phyloP scores from a whole-genome alignment of 2,329 filamentous ascomycete genomes.

The Pseudopithomyces chartarum region DNA sequence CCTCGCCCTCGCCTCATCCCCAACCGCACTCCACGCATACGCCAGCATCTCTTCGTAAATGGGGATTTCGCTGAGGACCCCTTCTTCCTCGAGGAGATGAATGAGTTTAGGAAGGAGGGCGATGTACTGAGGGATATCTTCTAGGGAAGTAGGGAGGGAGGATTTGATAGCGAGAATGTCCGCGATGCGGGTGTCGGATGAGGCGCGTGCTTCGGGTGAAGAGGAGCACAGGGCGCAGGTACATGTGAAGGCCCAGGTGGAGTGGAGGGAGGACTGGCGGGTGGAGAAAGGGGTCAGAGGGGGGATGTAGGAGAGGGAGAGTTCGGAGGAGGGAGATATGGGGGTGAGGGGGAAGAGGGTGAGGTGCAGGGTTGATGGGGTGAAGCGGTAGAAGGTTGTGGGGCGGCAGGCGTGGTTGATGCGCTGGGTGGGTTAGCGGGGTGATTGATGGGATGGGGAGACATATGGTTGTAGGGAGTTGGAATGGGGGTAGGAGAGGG shows the following conservation, averaged over 20 bases:
- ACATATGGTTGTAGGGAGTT: background rate
- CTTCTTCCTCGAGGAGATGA: constrained; percentile 31
- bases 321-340: constrained; percentile 35
- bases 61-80: constrained; percentile 26
- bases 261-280: constrained; percentile 24
- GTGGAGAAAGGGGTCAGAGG: constrained; percentile 18
- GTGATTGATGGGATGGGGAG: constrained; percentile 5
- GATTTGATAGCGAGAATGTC: constrained; percentile 33
- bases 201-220: constrained; percentile 11
- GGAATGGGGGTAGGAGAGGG: background rate
- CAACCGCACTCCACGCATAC: constrained; percentile 36
- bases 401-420: constrained; percentile 44
- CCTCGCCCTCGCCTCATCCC: constrained; percentile 28
- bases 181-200: constrained; percentile 32
- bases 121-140: constrained; percentile 26
- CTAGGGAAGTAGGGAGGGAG: constrained; percentile 24
- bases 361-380: constrained; percentile 31
- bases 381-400: constrained; percentile 40
- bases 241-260: constrained; percentile 37
- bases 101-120: constrained; percentile 31
- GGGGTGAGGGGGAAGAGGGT: constrained; percentile 34
- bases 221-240: constrained; percentile 36
- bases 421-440: constrained; percentile 1
- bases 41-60: constrained; percentile 40
- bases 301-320: constrained; percentile 39